Conservation (phyloP, 2,329 filamentous ascomycete species). For the Purpureocillium lavendulum region DNA sequence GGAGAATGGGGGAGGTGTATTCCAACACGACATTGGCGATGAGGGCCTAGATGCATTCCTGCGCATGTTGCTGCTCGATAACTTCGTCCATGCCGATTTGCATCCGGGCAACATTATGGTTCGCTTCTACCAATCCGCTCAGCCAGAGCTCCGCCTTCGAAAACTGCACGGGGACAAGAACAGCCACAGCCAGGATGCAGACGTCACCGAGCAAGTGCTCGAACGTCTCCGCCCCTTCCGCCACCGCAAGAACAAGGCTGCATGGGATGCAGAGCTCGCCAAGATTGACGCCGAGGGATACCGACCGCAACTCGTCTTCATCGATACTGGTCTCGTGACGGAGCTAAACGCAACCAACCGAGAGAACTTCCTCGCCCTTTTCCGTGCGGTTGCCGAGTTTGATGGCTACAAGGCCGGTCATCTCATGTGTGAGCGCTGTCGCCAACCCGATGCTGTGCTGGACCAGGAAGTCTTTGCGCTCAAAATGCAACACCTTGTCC, state of each 20-base stretch:
- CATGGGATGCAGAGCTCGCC: conserved; percentile 67
- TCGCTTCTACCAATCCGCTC: conserved; percentile 82
- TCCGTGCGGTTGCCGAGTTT: conserved; percentile 92
- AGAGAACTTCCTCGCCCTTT: conserved; percentile 86
- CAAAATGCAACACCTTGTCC: conserved; percentile 92
- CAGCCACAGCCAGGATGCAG: conserved; percentile 44
- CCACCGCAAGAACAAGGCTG: conserved; percentile 48
- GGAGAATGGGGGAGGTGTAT: conserved; percentile 83
- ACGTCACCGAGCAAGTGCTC: conserved; percentile 84
- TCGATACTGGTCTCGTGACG: conserved; percentile 92
- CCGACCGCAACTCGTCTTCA: conserved; percentile 90
- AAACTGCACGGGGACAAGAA: conserved; percentile 10
- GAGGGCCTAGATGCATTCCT: conserved; percentile 94
- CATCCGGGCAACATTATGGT: conserved; percentile 99
- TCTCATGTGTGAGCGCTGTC: conserved; percentile 91
- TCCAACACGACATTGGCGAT: conserved; percentile 88
- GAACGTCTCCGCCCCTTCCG: conserved; percentile 68
- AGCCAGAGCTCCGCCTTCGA: conserved; percentile 49
- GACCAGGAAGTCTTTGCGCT: conserved; percentile 86
- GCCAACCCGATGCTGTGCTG: conserved; percentile 83
- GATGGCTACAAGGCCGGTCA: conserved; percentile 93
- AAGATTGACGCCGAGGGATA: conserved; percentile 82
- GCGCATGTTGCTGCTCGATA: conserved; percentile 93
- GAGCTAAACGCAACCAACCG: conserved; percentile 84
- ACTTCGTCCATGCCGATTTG: conserved; percentile 93